Base-by-base conservation (phyloP, 495 filamentous ascomycete genomes). In the Podospora sp. region DNA sequence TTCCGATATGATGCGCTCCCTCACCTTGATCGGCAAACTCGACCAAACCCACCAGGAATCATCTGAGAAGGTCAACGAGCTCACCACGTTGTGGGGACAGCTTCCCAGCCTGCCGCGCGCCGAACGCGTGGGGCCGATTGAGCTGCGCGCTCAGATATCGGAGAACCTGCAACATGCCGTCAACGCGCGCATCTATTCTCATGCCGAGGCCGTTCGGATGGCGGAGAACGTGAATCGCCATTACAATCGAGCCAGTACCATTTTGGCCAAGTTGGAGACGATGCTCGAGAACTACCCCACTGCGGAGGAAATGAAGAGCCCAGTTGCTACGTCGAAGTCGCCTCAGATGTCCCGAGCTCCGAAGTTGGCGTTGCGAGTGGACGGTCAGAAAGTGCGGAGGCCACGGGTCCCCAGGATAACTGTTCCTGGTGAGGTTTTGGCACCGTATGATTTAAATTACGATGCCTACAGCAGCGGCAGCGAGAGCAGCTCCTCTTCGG, bases 1-100 rank as follows among this genome's bases (percentile, higher is more conserved):
- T 18, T 90, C 93, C 33, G 96, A 98, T 78, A 88, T 98, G 66
- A 86, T 89, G 65, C 92, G 95, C 69, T 97, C 95, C 63, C 84
- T 99, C 52, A 93, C 91, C 58, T 86, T 97, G 59, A 93, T 99
- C 69, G 85, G 88, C 69, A 88, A 93, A 60, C 89, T 97, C 62
- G 92, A 97, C 75, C 78, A 87, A 60, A 85, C 84, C 49, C 93
- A 94, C 73, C 71, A 84, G 22, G 82, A 89, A 18, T 84, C 87
- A 21, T 89, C 90, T 20, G 76, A 86, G 52, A 79, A 81, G 5
- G 85, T 97, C 9, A 87, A 97, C 77, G 82, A 88, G 25, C 86
- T 94, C 52, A 89, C 91, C 51, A 88, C 85, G 53, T 78, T 76
- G 29, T 99, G 95, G 82, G 91, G 88, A 21, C 82, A 84, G 62